phyloP scores from a whole-genome alignment of 2,329 filamentous ascomycete species.

The Pseudodiploospora longispora region DNA sequence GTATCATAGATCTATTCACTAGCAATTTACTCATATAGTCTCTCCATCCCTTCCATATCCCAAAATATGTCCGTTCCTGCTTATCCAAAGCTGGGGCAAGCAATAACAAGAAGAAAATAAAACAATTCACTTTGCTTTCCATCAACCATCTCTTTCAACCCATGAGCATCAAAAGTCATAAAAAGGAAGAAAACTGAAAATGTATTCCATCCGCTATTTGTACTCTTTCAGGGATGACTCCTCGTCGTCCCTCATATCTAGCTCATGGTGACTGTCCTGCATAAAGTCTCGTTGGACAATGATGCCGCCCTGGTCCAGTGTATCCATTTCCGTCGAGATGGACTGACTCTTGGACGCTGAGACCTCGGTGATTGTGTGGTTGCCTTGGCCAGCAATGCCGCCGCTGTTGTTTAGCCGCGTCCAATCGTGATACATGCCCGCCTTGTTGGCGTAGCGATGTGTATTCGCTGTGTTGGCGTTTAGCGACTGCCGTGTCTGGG shows the following conservation, averaged over 20 bases:
- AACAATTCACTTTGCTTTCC: background rate
- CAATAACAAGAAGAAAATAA: background rate
- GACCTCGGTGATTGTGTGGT: conserved; percentile 1
- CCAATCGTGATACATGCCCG: conserved; percentile 5
- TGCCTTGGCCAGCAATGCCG: background rate
- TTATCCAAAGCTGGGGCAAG: background rate
- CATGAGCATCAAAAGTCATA: background rate
- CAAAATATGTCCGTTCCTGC: background rate
- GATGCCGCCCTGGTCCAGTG: conserved; percentile 1
- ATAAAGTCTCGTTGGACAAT: conserved; percentile 7
- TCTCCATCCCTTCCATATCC: background rate
- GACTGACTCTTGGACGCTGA: conserved; percentile 1
- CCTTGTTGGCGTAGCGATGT: background rate
- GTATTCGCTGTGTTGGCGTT: background rate
- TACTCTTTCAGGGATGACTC: background rate
- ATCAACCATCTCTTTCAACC: background rate
- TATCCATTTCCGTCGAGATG: conserved; percentile 1
- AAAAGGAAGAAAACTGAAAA: background rate
- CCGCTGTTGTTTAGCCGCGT: background rate
- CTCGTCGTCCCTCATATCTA: background rate
- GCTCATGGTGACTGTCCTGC: conserved; percentile 5
- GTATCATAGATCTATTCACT: background rate
- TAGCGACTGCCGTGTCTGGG: background rate
- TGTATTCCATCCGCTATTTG: background rate
- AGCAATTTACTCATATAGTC: background rate